Evolutionary conservation across 306 rosid genomes (phyloP).

Genomic region (Rubus idaeus): DNA sequence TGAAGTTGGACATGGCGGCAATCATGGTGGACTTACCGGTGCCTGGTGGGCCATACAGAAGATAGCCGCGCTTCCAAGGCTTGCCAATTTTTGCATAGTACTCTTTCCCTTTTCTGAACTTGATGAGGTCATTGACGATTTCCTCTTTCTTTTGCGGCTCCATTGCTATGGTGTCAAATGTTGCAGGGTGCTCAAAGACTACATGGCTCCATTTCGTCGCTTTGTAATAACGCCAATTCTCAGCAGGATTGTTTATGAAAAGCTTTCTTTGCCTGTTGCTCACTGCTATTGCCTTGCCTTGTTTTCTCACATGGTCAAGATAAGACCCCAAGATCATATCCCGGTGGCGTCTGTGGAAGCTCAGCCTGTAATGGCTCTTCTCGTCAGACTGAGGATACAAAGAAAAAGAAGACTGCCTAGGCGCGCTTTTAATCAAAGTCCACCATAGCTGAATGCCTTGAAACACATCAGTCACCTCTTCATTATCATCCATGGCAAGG

Average conservation of each 20-base stretch:
- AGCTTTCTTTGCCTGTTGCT: conserved; percentile 45
- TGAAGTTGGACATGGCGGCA: conserved; percentile 59
- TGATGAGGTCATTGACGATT: conserved; percentile 43
- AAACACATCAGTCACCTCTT: conserved; percentile 43
- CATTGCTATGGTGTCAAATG: conserved; percentile 50
- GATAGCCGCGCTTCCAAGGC: conserved; percentile 69
- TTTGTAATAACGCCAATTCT: conserved; percentile 23
- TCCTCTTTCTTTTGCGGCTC: conserved; percentile 43
- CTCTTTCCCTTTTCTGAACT: conserved; percentile 46
- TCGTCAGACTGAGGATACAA: conserved; percentile 25
- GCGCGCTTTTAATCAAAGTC: conserved; percentile 17
- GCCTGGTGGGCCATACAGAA: conserved; percentile 67
- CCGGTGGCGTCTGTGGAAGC: conserved; percentile 37
- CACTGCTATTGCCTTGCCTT: conserved; percentile 26
- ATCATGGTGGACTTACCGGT: conserved; percentile 69
- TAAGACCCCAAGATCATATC: conserved; percentile 31
- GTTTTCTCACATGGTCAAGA: conserved; percentile 37
- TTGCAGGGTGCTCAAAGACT: conserved; percentile 60
- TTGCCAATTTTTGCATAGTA: conserved; percentile 59
- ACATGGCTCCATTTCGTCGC: conserved; percentile 47
- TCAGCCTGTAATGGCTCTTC: conserved; percentile 33
- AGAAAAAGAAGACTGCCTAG: background rate
- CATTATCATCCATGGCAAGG: conserved; percentile 50
- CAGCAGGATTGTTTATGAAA: conserved; percentile 41
- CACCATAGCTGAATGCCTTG: conserved; percentile 48